Conservation (phyloP, 176 grass and related monocot species). For the Musa schizocarpa region DNA sequence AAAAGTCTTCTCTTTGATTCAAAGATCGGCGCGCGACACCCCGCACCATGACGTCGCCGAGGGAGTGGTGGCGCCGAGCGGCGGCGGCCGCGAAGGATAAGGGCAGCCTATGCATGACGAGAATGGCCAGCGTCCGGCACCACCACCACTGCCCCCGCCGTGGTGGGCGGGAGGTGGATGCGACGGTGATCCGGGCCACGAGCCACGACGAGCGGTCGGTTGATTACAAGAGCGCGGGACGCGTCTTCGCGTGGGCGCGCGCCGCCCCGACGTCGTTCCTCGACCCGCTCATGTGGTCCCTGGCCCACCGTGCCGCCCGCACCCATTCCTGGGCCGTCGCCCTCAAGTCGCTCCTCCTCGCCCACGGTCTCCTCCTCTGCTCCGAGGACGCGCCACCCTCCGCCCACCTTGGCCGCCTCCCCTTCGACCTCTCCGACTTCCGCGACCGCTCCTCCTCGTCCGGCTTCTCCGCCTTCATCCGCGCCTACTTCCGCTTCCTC, state of each 20-base stretch:
- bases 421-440: constrained; percentile 90
- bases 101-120: constrained; percentile 41
- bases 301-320: constrained; percentile 40
- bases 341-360: constrained; percentile 85
- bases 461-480: constrained; percentile 57
- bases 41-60: constrained; percentile 36
- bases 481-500: constrained; percentile 89
- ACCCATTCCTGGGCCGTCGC: constrained; percentile 86
- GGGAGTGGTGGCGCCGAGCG: constrained; percentile 62
- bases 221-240: constrained; percentile 46
- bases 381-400: constrained; percentile 31
- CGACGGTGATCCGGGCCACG: constrained; percentile 69
- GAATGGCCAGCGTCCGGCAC: neutral
- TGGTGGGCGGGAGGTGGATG: constrained; percentile 37
- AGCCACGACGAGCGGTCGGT: constrained; percentile 75
- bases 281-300: constrained; percentile 66
- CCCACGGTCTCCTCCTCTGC: constrained; percentile 68
- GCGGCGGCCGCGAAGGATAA: constrained; percentile 66
- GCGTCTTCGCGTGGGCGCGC: constrained; percentile 59
- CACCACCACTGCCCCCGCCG: neutral
- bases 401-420: constrained; percentile 47
- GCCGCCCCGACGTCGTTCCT: constrained; percentile 32
- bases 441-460: constrained; percentile 48
- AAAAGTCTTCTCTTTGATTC: neutral
- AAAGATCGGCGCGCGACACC: neutral